Base-by-base conservation (phyloP, 2,329 filamentous ascomycete genomes). In the Rutstroemia sp. region DNA sequence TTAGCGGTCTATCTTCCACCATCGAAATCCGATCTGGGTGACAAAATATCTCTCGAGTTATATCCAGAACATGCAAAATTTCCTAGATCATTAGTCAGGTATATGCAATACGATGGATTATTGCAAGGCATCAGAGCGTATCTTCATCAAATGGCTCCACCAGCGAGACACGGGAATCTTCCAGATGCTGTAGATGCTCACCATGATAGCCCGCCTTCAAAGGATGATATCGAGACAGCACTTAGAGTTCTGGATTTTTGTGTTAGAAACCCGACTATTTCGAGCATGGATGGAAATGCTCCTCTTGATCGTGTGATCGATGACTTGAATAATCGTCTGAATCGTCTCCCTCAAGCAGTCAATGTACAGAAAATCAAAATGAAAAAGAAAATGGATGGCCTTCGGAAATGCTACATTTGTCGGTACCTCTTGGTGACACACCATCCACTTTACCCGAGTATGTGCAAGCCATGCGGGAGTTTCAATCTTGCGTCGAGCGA, bases 401-500 rank as follows among this genome's bases (percentile, higher is more conserved):
- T 34, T 34, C 17, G 4, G n/a, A 25, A 37, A 25, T 53, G 51
- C 8, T 53, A 53, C 21, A n/a, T 53, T 7, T 53, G 51, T 19
- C 27, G 47, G 4, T 47, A 37, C 19, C 27, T 53, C 1, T 34
- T 53, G 3, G 23, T 56, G 1, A 46, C 7, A 25, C 46, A 41
- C 17, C 60, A 61, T 30, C 51, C 51, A 38, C 58, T 60, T 27
- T 61, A 60, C 19, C 51, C 42, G 3, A 56, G 58, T 16, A 51
- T 60, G 4, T 61, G 60, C n/a, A 58, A 57, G n/a, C 44, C 46
- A 16, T 61, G 60, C 17, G 60, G 60, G 39, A 44, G 52, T 37
- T 61, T 60, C 50, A 61, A 61, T 38, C 54, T 61, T 17, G 56
- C 60, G n/a, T 60, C 58, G 41, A 46, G 37, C 10, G 23, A 30